Base-by-base conservation (phyloP, 176 grass and related monocot species). In the Musa troglodytarum region DNA sequence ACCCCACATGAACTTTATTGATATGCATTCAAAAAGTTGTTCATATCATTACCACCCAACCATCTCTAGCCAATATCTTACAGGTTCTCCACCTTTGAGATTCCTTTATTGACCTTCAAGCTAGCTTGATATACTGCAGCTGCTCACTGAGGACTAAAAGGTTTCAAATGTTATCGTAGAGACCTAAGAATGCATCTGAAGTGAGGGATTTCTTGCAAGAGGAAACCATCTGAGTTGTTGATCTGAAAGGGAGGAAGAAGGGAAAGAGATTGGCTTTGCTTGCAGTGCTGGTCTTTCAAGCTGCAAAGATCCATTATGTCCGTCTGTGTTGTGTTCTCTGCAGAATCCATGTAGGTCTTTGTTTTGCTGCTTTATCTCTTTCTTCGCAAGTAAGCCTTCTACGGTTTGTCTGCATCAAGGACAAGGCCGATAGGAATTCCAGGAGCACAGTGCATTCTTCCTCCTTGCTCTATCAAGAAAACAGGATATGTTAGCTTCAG, bases 41-140 rank as follows among this genome's bases (percentile, higher is more conserved):
- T 86, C 59, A 83, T 83, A 81, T 54, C 86, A 85, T 25, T 80
- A 86, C 82, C 74, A 88, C 83, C 82, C 80, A 80, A 81, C 70
- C 82, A 82, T 0, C 77, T 54, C 54, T 74, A 9, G 29, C 53
- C n/a, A 5, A 17, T 55, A 8, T 17, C 52, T 28, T 10, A 14
- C 50, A 56, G 24, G 19, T 49, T 76, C 79, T 50, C 82, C 81
- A 17, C 67, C 58, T 20, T 67, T 23, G 24, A 66, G 82, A 92
- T 92, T 92, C 92, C 84, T 96, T 69, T 80, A 80, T 86, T 92
- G 80, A 10, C 43, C 87, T 68, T 72, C 66, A 92, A 83, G 78
- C 55, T 50, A 80, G 72, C 52, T 29, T 74, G 69, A 68, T 17
- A 15, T 14, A 69, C 29, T 69, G 5, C 8, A 50, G 67, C 11